Percentiles rank a stretch among this genome's conserved stretches.
These are phyloP conservation scores for Oryza nivara DNA, from an alignment of 176 grass and related monocot genomes.

Conservation along the genomic window DNA sequence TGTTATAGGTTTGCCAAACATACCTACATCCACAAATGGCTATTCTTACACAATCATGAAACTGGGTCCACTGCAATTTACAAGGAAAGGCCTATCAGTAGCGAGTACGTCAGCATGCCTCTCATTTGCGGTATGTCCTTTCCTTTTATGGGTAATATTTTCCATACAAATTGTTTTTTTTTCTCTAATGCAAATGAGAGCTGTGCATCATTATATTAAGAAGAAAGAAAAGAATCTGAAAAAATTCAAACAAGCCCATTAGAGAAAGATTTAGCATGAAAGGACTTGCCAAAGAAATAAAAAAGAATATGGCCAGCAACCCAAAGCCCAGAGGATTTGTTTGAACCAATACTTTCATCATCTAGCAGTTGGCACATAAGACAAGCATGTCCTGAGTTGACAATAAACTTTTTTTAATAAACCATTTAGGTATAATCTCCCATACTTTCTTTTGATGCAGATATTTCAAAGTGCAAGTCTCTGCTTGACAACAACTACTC, in stretches of 20 bases:
- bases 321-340: conserved; percentile 20
- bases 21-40: conserved; percentile 71
- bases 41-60: conserved; percentile 95
- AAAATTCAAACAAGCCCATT: too few species aligned
- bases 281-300: too few species aligned
- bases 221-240: too few species aligned
- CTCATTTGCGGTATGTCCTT: conserved; percentile 79
- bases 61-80: conserved; percentile 85
- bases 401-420: not conserved
- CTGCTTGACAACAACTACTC: conserved; percentile 84
- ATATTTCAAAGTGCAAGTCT: conserved; percentile 99
- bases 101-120: conserved; percentile 92
- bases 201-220: too few species aligned
- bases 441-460: conserved; percentile 51
- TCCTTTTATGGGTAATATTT: conserved; percentile 39
- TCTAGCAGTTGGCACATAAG: not conserved
- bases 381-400: conserved; percentile 13
- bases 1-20: conserved; percentile 65
- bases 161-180: too few species aligned
- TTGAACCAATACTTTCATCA: conserved; percentile 21
- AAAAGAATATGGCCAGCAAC: too few species aligned
- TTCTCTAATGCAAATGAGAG: too few species aligned
- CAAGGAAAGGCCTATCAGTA: conserved; percentile 90
- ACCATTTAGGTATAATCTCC: not conserved
- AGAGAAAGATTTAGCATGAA: too few species aligned